Evolutionary conservation across 2,329 filamentous ascomycete genomes (phyloP).

Genomic region (Metarhizium sp.): DNA sequence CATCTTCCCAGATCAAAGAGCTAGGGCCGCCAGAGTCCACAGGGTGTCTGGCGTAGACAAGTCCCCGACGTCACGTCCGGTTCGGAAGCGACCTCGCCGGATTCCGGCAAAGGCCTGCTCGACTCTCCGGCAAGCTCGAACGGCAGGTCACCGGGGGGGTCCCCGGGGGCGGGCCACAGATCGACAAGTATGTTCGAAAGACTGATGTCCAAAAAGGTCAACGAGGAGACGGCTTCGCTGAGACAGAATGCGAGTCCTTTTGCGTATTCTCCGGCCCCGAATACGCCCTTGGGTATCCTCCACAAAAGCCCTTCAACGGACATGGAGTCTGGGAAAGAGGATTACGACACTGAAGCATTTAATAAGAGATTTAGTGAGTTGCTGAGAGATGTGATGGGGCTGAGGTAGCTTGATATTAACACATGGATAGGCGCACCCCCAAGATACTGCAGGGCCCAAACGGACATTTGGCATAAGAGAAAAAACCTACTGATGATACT

Average conservation of each 20-base stretch:
- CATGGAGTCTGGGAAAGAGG: neutral
- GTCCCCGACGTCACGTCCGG: neutral
- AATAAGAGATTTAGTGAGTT: neutral
- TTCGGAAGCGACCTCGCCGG: neutral
- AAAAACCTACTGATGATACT: constrained; percentile 39
- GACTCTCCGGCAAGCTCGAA: neutral
- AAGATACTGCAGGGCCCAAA: constrained; percentile 15
- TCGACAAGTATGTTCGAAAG: neutral
- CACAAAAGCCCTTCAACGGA: neutral
- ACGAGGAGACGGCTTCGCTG: too few relatives aligned
- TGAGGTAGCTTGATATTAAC: neutral
- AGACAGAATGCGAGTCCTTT: too few relatives aligned
- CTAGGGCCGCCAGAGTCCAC: neutral
- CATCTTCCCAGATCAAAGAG: neutral
- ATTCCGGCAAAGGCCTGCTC: neutral
- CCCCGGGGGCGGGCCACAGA: neutral
- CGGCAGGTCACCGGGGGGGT: neutral
- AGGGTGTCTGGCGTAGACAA: neutral
- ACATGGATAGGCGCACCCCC: constrained; percentile 15
- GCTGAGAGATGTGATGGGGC: too few relatives aligned
- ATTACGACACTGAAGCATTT: neutral
- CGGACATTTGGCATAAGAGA: constrained; percentile 14
- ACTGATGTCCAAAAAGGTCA: too few relatives aligned
- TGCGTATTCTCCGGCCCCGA: too few relatives aligned
- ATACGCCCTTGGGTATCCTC: neutral